Evolutionary conservation across 2,329 filamentous ascomycete genomes (phyloP), one percentile per base, ranked within the genome.

Genomic region (Ilyonectria mors-panacis): DNA sequence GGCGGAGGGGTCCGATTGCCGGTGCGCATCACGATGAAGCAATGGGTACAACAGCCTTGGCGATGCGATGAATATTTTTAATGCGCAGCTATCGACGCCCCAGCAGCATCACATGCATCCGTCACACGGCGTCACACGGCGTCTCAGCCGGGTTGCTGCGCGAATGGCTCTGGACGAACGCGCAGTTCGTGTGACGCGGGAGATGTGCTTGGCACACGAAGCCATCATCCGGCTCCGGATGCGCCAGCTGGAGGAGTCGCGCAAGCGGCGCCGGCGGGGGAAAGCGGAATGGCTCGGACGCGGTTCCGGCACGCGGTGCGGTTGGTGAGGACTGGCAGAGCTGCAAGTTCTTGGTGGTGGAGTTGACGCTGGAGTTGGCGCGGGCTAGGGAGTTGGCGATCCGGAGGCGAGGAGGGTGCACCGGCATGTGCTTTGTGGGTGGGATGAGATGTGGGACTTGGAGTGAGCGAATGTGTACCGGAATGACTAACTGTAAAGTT

Each of bases 1-100:
- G 44, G 12, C 44, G 4, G 26, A 6, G 21, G 44, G 19, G 44
- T 47, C 44, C 50, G 44, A 5, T 69, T 71, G n/a, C 70, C 66
- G n/a, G 69, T 67, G n/a, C 70, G 66, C 10, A 59, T 71, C 23
- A 69, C 69, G 9, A 55, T 71, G 21, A 65, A 67, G 10, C 66
- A 70, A 57, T 67, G 30, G 71, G 19, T 63, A 67, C 5, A 69
- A 71, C 57, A 56, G 51, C 13, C 59, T 71, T 13, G n/a, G 64
- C 15, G 57, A 65, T 19, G 54, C 63, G 21, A 19, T 17, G 3
- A 6, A 56, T 19, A 71, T 71, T 33, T 71, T 70, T 57, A 45
- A 37, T 7, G 45, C 37, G 7, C 66, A 70, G 13, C 66, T 71
- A 47, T n/a, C 48, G 8, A 59, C 59, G 10, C 71, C 71, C 50